phyloP scores from a whole-genome alignment of 768 basidiomycete genomes.

The Crepidotus variabilis region DNA sequence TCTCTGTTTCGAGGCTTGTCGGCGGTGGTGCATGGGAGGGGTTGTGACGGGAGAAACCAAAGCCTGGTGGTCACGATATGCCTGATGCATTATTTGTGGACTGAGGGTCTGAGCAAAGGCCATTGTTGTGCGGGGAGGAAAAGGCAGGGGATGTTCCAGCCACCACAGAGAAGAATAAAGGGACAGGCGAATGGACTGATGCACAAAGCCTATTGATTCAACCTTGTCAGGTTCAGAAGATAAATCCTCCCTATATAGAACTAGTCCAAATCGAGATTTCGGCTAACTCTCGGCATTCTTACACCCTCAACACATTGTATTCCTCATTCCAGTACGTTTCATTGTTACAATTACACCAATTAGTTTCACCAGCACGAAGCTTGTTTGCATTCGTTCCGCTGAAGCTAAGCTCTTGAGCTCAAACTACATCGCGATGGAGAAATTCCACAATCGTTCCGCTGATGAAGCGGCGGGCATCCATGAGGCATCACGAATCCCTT shows the following conservation, averaged over 20 bases:
- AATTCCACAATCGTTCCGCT: background rate
- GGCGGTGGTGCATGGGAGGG: slow-evolving; percentile 32
- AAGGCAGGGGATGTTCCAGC: slow-evolving; percentile 14
- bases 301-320: background rate
- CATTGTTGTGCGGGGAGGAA: slow-evolving; percentile 22
- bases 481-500: background rate
- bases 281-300: slow-evolving; percentile 21
- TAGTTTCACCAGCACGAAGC: background rate
- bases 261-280: slow-evolving; percentile 19
- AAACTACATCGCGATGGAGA: background rate
- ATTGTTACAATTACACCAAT: background rate
- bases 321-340: background rate
- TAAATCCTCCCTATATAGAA: slow-evolving; percentile 25
- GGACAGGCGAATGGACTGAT: slow-evolving; percentile 17
- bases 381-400: background rate
- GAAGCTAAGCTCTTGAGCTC: background rate
- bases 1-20: slow-evolving; percentile 50
- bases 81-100: slow-evolving; percentile 30
- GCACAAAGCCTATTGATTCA: slow-evolving; percentile 23
- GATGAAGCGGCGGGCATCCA: background rate
- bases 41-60: slow-evolving; percentile 21
- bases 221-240: slow-evolving; percentile 25
- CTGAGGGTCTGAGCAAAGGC: slow-evolving; percentile 39
- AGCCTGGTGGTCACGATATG: slow-evolving; percentile 25
- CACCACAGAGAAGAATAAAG: slow-evolving; percentile 18